A percentile compares a stretch with the other conserved stretches of the same genome.
These are phyloP conservation scores for Nannochloris sp. DNA, from an alignment of 139 green algal genomes.

Conservation along the genomic window DNA sequence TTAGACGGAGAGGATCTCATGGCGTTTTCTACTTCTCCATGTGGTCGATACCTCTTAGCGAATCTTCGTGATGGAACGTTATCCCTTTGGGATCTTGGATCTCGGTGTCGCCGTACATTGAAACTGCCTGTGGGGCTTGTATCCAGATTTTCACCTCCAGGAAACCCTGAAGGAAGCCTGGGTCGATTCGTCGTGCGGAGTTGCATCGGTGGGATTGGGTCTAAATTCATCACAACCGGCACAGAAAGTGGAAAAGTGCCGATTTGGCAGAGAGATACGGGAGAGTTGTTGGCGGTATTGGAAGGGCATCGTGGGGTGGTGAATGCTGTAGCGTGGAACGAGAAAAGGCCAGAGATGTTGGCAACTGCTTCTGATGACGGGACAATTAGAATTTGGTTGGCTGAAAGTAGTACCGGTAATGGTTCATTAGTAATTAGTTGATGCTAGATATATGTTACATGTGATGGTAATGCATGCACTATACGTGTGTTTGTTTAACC, in stretches of 20 bases:
- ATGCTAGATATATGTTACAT: too few species aligned
- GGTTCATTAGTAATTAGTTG: too few species aligned
- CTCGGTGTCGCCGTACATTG: too few species aligned
- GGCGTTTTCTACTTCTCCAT: neutral
- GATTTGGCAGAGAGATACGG: neutral
- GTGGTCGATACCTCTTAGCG: neutral
- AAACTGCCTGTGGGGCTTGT: too few species aligned
- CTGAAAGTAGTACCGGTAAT: too few species aligned
- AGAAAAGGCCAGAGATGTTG: neutral
- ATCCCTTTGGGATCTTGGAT: too few species aligned
- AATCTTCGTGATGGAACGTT: neutral
- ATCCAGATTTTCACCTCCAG: too few species aligned
- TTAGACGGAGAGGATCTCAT: too few species aligned
- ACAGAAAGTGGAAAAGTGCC: neutral
- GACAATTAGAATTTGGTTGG: neutral
- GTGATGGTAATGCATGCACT: too few species aligned
- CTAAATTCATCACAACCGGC: neutral
- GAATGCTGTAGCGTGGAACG: neutral
- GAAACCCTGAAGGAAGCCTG: too few species aligned
- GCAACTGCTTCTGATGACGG: neutral
- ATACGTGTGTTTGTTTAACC: too few species aligned
- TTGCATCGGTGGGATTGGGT: neutral
- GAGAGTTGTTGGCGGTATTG: neutral
- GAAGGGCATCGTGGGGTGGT: neutral
- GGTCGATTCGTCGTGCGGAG: too few species aligned